Conservation (phyloP, 2,329 filamentous ascomycete genomes). For the Sporothrix globosa region DNA sequence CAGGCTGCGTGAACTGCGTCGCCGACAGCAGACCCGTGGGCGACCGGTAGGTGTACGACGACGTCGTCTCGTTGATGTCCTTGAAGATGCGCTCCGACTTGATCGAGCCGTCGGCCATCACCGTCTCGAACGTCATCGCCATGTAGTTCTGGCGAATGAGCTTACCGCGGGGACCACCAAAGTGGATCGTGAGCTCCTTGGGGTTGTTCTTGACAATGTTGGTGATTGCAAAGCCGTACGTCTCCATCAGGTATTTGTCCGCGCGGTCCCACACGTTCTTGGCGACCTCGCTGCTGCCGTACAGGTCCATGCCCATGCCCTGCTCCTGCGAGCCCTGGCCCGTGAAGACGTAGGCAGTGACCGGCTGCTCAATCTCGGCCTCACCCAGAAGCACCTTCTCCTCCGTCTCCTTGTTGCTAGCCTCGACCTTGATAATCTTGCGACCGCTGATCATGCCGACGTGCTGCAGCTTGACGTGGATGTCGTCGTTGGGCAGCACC, state of each 20-base stretch:
- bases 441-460: constrained; percentile 96
- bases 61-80: constrained; percentile 88
- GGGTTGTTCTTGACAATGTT: constrained; percentile 99
- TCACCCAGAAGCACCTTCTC: constrained; percentile 95
- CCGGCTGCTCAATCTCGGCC: constrained; percentile 96
- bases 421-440: constrained; percentile 99
- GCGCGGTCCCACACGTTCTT: constrained; percentile 98
- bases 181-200: constrained; percentile 97
- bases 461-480: constrained; percentile 93
- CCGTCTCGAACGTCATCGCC: constrained; percentile 99
- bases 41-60: constrained; percentile 95
- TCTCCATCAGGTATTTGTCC: constrained; percentile 97
- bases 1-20: constrained; percentile 97
- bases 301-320: constrained; percentile 99
- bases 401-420: constrained; percentile 91
- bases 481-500: constrained; percentile 95
- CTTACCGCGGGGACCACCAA: constrained; percentile 94
- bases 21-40: constrained; percentile 93
- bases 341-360: constrained; percentile 96
- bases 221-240: constrained; percentile 97
- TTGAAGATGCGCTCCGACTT: constrained; percentile 99
- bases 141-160: constrained; percentile 99
- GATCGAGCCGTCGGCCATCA: constrained; percentile 84
- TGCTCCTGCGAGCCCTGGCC: constrained; percentile 98
- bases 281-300: constrained; percentile 88